Evolutionary conservation across 495 filamentous ascomycete species (phyloP).

Genomic region (Neurospora hispaniola): DNA sequence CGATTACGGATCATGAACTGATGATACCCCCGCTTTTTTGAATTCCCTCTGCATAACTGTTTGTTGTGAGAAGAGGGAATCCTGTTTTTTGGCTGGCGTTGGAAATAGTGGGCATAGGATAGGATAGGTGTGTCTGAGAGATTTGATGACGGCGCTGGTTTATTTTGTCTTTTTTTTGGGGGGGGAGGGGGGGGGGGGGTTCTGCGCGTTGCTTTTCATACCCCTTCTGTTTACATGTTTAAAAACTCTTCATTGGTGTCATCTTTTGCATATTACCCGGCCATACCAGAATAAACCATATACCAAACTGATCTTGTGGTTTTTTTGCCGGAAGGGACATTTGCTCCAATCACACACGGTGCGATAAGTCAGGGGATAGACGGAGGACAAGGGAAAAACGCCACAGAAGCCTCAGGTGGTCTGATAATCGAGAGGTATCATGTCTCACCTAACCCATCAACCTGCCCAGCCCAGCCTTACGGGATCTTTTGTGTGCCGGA

Average conservation of each 20-base stretch:
- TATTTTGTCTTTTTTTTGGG: background rate
- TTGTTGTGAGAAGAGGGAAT: background rate
- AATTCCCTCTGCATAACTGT: background rate
- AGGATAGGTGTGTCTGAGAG: background rate
- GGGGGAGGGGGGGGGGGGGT: no score
- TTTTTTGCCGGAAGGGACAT: background rate
- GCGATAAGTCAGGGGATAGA: background rate
- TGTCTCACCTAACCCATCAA: background rate
- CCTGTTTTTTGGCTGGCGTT: background rate
- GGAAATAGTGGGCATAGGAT: background rate
- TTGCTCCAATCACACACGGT: background rate
- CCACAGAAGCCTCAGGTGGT: background rate
- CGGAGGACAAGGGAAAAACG: background rate
- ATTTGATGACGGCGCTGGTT: background rate
- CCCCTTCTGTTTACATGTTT: background rate
- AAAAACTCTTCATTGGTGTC: background rate
- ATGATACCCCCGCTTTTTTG: background rate
- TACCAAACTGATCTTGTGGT: background rate
- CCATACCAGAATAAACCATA: background rate
- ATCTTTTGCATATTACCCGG: background rate
- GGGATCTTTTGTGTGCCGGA: background rate
- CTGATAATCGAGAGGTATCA: background rate
- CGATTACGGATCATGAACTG: no score
- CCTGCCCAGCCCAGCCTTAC: background rate
- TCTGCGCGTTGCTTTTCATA: background rate